Percentiles rank a stretch among this genome's conserved stretches.
These are phyloP conservation scores for Claviceps sp. DNA, from an alignment of 2,329 filamentous ascomycete genomes.

Conservation along the genomic window DNA sequence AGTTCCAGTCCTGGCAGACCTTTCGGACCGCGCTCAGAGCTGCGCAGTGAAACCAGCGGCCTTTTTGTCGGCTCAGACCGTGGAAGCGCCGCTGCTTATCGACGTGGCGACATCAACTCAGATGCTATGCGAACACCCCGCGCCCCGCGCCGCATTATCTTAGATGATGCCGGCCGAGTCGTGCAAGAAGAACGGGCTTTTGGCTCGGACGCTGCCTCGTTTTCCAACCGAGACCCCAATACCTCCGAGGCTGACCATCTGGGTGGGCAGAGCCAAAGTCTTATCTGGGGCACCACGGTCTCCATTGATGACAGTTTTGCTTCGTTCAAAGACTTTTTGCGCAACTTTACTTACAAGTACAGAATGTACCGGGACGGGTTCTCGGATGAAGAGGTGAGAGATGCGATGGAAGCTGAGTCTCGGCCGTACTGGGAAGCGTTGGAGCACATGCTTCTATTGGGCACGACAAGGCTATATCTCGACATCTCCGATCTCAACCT, in stretches of 20 bases:
- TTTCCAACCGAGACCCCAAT: constrained; percentile 55
- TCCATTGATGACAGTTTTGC: constrained; percentile 82
- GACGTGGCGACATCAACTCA: constrained; percentile 78
- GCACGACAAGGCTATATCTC: constrained; percentile 71
- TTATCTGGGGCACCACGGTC: constrained; percentile 96
- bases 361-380: constrained; percentile 83
- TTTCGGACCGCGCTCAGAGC: constrained; percentile 50
- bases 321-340: constrained; percentile 81
- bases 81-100: constrained; percentile 36
- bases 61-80: constrained; percentile 62
- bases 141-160: constrained; percentile 39
- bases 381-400: constrained; percentile 58
- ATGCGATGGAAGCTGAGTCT: constrained; percentile 56
- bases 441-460: constrained; percentile 81
- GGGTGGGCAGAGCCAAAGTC: constrained; percentile 65
- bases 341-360: constrained; percentile 87
- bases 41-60: constrained; percentile 71
- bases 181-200: constrained; percentile 36
- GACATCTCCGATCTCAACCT: constrained; percentile 82
- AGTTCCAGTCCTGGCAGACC: constrained; percentile 74
- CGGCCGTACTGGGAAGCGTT: constrained; percentile 77
- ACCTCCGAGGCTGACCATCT: constrained; percentile 86
- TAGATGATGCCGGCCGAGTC: constrained; percentile 46
- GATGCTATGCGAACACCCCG: constrained; percentile 50
- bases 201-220: constrained; percentile 46